phyloP scores from a whole-genome alignment of 768 basidiomycete genomes.

The Dioszegia hungarica region DNA sequence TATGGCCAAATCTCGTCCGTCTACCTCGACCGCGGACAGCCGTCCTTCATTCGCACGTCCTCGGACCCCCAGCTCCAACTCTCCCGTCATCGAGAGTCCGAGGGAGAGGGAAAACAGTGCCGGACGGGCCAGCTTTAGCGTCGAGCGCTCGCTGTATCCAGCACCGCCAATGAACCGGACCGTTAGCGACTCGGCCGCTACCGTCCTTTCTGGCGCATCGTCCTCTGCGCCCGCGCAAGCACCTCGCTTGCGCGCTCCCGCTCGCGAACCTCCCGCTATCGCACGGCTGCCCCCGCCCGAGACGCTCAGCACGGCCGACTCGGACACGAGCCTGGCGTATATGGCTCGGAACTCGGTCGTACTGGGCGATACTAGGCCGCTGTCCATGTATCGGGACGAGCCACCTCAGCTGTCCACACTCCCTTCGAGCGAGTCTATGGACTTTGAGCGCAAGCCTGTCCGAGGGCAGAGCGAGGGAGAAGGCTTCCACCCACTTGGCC shows the following conservation, averaged over 20 bases:
- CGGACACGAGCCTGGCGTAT: neutral
- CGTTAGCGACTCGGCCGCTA: conserved; percentile 1
- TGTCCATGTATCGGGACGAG: conserved; percentile 6
- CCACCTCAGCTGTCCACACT: neutral
- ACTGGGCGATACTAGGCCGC: conserved; percentile 4
- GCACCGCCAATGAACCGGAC: conserved; percentile 23
- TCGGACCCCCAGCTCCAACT: neutral
- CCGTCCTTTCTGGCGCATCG: neutral
- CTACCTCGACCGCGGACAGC: neutral
- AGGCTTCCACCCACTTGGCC: conserved; percentile 3
- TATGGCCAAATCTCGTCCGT: conserved; percentile 12
- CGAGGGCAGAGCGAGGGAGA: neutral
- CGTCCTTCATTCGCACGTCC: conserved; percentile 15
- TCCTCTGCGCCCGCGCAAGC: conserved; percentile 1
- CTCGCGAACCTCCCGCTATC: conserved; percentile 13
- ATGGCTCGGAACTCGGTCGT: neutral
- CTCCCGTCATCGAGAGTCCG: neutral
- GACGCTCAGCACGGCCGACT: neutral
- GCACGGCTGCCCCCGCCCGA: conserved; percentile 9
- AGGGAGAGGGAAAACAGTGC: neutral
- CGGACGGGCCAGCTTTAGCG: neutral
- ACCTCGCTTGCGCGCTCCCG: conserved; percentile 2
- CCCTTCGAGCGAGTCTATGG: neutral
- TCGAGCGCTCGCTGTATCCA: conserved; percentile 21
- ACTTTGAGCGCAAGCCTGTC: neutral